phyloP scores from a whole-genome alignment of 805 yeast species.

The Wilhelminamyces savonicus region DNA sequence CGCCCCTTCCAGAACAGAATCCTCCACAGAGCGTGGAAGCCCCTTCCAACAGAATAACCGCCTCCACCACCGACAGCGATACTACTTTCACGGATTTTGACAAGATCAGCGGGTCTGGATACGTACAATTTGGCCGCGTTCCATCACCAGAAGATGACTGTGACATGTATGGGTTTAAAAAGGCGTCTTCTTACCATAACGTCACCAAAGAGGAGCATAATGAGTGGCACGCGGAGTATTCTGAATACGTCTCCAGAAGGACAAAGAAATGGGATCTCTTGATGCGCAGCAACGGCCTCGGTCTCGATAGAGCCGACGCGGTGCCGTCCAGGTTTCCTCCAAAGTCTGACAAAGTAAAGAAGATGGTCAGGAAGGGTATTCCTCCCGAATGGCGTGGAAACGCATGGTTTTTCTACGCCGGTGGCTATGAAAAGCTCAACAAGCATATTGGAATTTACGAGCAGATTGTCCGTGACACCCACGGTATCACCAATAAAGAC shows the following conservation, averaged over 20 bases:
- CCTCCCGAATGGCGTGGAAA: slow-evolving; percentile 97
- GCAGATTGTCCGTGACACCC: slow-evolving; percentile 54
- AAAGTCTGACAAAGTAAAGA: slow-evolving; percentile 67
- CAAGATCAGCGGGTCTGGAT: too few species aligned
- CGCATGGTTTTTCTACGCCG: slow-evolving; percentile 95
- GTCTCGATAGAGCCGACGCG: slow-evolving; percentile 20
- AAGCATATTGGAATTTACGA: slow-evolving; percentile 73
- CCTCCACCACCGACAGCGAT: too few species aligned
- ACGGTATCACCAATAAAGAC: slow-evolving; percentile 55
- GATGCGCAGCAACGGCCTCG: slow-evolving; percentile 59
- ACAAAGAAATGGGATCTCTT: slow-evolving; percentile 71
- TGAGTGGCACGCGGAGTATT: slow-evolving; percentile 68
- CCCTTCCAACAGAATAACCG: too few species aligned
- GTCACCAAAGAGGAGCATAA: slow-evolving; percentile 55
- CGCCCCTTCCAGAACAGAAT: too few species aligned
- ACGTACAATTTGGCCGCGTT: too few species aligned
- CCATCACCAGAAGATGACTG: too few species aligned
- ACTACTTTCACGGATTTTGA: too few species aligned
- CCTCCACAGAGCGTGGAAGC: too few species aligned
- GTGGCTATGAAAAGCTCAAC: slow-evolving; percentile 68
- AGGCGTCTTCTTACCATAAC: slow-evolving; percentile 41
- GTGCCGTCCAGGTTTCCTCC: slow-evolving; percentile 69
- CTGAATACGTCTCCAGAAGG: slow-evolving; percentile 55
- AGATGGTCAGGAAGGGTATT: slow-evolving; percentile 83
- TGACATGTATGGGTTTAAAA: slow-evolving; percentile 87